Evolutionary conservation across 768 basidiomycete genomes (phyloP).

Genomic region (Psilocybe cubensis): DNA sequence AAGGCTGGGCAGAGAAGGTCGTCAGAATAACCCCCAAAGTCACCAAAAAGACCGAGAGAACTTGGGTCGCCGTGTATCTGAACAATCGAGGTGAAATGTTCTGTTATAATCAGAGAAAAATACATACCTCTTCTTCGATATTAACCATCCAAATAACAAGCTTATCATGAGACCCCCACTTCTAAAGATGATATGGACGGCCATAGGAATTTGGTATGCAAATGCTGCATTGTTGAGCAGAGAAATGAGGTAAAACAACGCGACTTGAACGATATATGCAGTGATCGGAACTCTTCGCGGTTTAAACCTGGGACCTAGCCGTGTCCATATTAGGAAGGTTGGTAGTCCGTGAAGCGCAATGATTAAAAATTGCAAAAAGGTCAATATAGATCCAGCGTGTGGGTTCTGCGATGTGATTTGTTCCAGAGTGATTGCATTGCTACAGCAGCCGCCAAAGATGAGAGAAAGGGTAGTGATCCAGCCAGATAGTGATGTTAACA

Average conservation of each 20-base stretch:
- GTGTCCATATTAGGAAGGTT: slow-evolving; percentile 55
- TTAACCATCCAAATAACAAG: slow-evolving; percentile 76
- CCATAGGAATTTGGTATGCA: slow-evolving; percentile 83
- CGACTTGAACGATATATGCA: slow-evolving; percentile 80
- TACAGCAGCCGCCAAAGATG: slow-evolving; percentile 93
- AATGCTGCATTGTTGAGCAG: slow-evolving; percentile 93
- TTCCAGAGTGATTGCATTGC: slow-evolving; percentile 82
- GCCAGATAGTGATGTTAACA: slow-evolving; percentile 22
- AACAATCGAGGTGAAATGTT: not conserved
- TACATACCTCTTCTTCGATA: slow-evolving; percentile 65
- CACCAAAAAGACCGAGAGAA: slow-evolving; percentile 78
- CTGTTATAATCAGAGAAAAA: not conserved
- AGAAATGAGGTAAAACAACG: slow-evolving; percentile 78
- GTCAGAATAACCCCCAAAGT: slow-evolving; percentile 80
- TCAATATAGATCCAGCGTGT: slow-evolving; percentile 79
- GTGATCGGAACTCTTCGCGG: slow-evolving; percentile 70
- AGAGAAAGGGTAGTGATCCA: slow-evolving; percentile 73
- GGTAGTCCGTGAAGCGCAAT: slow-evolving; percentile 79
- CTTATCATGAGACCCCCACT: slow-evolving; percentile 87
- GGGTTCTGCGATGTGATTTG: slow-evolving; percentile 71
- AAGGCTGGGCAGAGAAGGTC: slow-evolving; percentile 72
- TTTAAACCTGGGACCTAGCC: slow-evolving; percentile 57
- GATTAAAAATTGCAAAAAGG: slow-evolving; percentile 83
- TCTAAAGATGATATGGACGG: slow-evolving; percentile 93
- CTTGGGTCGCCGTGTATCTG: slow-evolving; percentile 45